These are phyloP conservation scores for Cyberlindnera mycetangii DNA, from an alignment of 805 yeast species.

Conservation along the genomic window DNA sequence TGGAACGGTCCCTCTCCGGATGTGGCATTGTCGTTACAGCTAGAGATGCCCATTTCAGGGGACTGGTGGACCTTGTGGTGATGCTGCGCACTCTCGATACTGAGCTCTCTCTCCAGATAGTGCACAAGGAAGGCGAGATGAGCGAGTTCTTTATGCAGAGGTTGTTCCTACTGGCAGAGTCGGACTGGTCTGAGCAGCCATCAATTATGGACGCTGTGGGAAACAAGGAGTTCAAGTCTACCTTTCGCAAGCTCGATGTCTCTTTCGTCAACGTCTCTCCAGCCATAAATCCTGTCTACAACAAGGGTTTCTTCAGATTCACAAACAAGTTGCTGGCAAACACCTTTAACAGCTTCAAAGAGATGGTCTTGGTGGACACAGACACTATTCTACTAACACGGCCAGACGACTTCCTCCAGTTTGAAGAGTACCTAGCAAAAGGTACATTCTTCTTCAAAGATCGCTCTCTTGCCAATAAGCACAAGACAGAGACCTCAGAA, in stretches of 20 bases:
- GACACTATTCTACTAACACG: conserved; percentile 46
- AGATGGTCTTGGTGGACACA: conserved; percentile 49
- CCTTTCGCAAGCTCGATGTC: conserved; percentile 18
- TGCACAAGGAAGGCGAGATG: conserved; percentile 28
- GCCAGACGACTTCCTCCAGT: conserved; percentile 35
- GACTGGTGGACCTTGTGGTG: conserved; percentile 24
- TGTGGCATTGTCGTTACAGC: conserved; percentile 32
- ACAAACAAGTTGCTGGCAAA: conserved; percentile 50
- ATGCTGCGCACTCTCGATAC: conserved; percentile 29
- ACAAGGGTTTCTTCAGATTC: conserved; percentile 31
- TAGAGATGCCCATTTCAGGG: conserved; percentile 21
- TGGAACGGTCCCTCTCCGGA: conserved; percentile 21
- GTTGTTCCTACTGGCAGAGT: not conserved
- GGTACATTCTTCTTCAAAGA: conserved; percentile 48
- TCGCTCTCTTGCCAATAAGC: conserved; percentile 13
- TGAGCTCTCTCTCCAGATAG: conserved; percentile 31
- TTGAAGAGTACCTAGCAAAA: conserved; percentile 32
- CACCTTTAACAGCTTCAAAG: conserved; percentile 51
- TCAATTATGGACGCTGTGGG: conserved; percentile 1
- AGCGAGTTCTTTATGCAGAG: conserved; percentile 11
- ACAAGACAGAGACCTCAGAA: conserved; percentile 1
- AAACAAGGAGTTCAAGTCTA: not conserved
- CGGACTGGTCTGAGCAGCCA: conserved; percentile 12
- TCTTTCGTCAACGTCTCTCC: conserved; percentile 26
- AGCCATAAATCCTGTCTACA: conserved; percentile 8